Evolutionary conservation across 176 grass and related monocot genomes (phyloP).

Genomic region (Olyra latifolia): DNA sequence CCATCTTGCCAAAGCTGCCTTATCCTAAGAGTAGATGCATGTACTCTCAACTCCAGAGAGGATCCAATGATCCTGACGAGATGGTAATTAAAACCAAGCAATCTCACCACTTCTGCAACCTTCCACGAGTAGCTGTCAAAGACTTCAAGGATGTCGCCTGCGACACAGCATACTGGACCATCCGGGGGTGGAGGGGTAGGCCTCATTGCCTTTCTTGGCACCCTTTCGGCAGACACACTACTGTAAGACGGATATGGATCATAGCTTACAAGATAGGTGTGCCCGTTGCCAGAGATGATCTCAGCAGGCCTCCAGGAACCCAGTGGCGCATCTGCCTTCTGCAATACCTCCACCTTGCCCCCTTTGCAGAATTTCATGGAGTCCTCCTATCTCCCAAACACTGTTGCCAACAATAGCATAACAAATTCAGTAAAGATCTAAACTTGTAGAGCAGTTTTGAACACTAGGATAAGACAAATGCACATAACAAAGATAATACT

Average conservation of each 20-base stretch:
- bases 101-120: conserved; percentile 50
- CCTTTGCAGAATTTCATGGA: conserved; percentile 66
- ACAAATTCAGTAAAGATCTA: conserved; percentile 29
- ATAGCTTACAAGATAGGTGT: conserved; percentile 61
- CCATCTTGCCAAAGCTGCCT: conserved; percentile 65
- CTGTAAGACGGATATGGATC: conserved; percentile 13
- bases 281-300: conserved; percentile 80
- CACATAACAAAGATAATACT: neutral
- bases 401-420: conserved; percentile 15
- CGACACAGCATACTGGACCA: conserved; percentile 30
- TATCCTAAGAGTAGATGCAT: conserved; percentile 47
- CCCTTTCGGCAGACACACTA: conserved; percentile 41
- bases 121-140: conserved; percentile 78
- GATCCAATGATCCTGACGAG: conserved; percentile 62
- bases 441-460: neutral
- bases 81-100: conserved; percentile 48
- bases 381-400: conserved; percentile 3
- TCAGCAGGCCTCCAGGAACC: conserved; percentile 66
- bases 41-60: conserved; percentile 48
- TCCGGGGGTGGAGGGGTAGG: conserved; percentile 40
- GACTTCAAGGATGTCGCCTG: conserved; percentile 59
- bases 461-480: conserved; percentile 1
- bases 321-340: conserved; percentile 41
- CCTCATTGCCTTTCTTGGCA: conserved; percentile 63
- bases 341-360: conserved; percentile 62